These are phyloP conservation scores for Fagopyrum tataricum DNA, from an alignment of 148 eudicot genomes.

Conservation along the genomic window DNA sequence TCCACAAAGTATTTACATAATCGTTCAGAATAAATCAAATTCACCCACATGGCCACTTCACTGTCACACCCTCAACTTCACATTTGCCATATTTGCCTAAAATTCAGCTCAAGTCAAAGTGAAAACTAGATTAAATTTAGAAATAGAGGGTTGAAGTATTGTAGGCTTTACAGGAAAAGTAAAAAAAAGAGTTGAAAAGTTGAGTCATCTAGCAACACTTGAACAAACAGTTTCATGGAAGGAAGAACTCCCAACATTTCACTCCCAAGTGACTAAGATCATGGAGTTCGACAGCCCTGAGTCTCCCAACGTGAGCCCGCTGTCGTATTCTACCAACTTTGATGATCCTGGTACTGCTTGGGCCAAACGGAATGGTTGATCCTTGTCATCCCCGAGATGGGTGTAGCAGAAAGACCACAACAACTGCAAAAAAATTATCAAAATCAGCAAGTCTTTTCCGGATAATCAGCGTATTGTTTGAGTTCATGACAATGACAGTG, in stretches of 20 bases:
- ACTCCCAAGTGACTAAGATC: conserved; percentile 80
- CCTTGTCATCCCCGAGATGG: conserved; percentile 52
- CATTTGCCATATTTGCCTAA: conserved; percentile 6
- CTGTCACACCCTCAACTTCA: conserved; percentile 3
- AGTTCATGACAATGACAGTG: not conserved
- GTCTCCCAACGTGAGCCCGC: conserved; percentile 49
- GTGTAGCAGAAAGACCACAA: conserved; percentile 87
- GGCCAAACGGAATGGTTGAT: conserved; percentile 49
- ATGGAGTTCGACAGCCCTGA: conserved; percentile 89
- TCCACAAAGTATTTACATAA: conserved; percentile 3
- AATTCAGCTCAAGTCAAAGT: conserved; percentile 4
- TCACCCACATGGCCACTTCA: not conserved
- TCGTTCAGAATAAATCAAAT: not conserved
- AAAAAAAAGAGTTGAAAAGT: not conserved
- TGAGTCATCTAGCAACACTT: conserved; percentile 1
- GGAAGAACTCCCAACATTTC: not conserved
- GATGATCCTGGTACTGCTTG: conserved; percentile 81
- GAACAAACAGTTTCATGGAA: not conserved
- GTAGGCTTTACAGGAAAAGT: not conserved
- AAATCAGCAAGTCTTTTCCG: not conserved
- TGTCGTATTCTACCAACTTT: conserved; percentile 50
- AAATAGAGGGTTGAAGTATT: conserved; percentile 1
- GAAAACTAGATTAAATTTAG: conserved; percentile 4
- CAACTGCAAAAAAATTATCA: conserved; percentile 33
- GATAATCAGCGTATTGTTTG: not conserved